Evolutionary conservation across 345 rosid genomes (phyloP), one percentile per base, ranked within the genome.

Genomic region (Sonneratia alba): DNA sequence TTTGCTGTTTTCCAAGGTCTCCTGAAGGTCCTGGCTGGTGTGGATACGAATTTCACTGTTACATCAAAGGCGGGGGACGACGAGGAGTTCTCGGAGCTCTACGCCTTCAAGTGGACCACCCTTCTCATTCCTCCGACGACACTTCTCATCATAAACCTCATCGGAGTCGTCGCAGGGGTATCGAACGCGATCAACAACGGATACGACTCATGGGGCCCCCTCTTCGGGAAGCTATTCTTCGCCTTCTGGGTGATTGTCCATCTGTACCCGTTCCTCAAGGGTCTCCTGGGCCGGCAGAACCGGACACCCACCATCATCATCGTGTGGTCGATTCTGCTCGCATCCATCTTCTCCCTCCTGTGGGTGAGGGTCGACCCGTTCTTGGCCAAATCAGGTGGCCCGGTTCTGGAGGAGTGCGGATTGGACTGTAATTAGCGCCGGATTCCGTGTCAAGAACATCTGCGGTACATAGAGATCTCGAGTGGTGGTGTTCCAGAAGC

Each of bases 281-380:
- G 92, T 59, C 70, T 90, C 61, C 75, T 86, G 0, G 86, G 91
- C 70, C 74, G 89, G 59, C 87, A 83, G 71, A 81, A 81, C 73
- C 81, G 84, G 66, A 85, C 89, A 66, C 89, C 96, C 9, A 86
- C 89, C 0, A 86, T 90, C 53, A 81, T 90, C 61, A 72, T 90
- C 42, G 86, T 90, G 66, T 88, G 96, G 96, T 90, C 96, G 18
- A 80, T 86, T 73, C 77, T 90, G 77, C 85, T 88, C 3, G 88
- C 89, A 48, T 86, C 92, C 21, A 86, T 88, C 77, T 83, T 88
- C 78, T 88, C 91, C 34, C 81, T 86, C 49, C 69, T 88, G 81
- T 90, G 96, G 92, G 88, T 83, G 45, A 74, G 86, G 49, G 71
- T 88, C 49, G 85, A 88, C 72, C 89, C 91, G 0, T 88, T 90